phyloP scores from a whole-genome alignment of 179 eudicot species.

The Sideroxylon spinosum region DNA sequence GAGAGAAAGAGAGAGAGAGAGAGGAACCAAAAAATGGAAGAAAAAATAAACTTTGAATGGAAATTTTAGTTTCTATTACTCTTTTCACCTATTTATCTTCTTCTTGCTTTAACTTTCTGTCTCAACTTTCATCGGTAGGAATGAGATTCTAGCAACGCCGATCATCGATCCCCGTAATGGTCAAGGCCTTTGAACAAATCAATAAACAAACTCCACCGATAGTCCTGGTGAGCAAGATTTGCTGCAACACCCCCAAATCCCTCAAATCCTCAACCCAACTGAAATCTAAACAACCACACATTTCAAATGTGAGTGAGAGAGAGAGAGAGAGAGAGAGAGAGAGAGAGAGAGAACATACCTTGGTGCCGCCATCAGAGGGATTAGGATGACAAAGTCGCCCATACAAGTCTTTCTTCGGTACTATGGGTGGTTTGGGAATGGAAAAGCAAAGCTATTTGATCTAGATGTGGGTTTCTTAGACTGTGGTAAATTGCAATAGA shows the following conservation, averaged over 20 bases:
- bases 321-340: too few species aligned
- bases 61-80: too few species aligned
- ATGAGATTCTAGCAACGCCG: slow-evolving; percentile 76
- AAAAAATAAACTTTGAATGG: too few species aligned
- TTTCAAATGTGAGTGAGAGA: too few species aligned
- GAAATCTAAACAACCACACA: neutral
- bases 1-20: too few species aligned
- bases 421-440: too few species aligned
- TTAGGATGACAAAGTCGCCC: slow-evolving; percentile 44
- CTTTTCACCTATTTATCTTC: too few species aligned
- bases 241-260: slow-evolving; percentile 29
- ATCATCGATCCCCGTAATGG: slow-evolving; percentile 69
- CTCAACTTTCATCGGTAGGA: slow-evolving; percentile 64
- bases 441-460: too few species aligned
- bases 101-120: too few species aligned
- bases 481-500: too few species aligned
- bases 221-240: slow-evolving; percentile 66
- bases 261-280: neutral
- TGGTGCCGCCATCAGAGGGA: slow-evolving; percentile 52
- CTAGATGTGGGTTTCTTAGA: too few species aligned
- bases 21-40: too few species aligned
- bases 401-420: slow-evolving; percentile 32
- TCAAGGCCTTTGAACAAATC: slow-evolving; percentile 55
- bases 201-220: slow-evolving; percentile 67
- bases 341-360: slow-evolving; percentile 32